These are phyloP conservation scores for Coniochaeta hoffmannii DNA, from an alignment of 2,329 filamentous ascomycete species.

Conservation along the genomic window DNA sequence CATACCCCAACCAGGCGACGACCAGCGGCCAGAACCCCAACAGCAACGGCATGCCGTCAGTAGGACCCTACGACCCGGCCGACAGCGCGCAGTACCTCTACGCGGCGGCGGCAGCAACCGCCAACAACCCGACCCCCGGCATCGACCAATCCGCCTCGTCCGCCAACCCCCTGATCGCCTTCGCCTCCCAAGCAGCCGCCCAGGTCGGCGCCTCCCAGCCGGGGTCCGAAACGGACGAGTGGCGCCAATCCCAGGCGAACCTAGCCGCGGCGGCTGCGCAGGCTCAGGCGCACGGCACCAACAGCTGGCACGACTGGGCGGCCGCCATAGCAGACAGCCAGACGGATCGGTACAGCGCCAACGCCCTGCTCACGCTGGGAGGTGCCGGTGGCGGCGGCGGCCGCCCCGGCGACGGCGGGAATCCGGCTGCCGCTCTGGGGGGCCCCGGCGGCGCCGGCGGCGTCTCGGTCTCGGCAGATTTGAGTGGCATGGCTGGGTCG, in stretches of 20 bases:
- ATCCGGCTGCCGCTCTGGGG: background rate
- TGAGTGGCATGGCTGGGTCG: slow-evolving; percentile 7
- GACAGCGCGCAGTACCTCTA: slow-evolving; percentile 14
- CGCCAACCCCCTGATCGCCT: slow-evolving; percentile 29
- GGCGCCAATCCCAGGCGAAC: slow-evolving; percentile 9
- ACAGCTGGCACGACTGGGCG: slow-evolving; percentile 49
- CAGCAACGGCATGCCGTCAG: slow-evolving; percentile 5
- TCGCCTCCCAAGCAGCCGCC: slow-evolving; percentile 22
- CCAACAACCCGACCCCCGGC: slow-evolving; percentile 8
- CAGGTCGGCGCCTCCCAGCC: slow-evolving; percentile 8
- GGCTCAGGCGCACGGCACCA: slow-evolving; percentile 25
- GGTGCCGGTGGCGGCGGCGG: no score
- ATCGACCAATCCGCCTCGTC: slow-evolving; percentile 7
- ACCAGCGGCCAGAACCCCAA: slow-evolving; percentile 8
- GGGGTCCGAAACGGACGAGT: slow-evolving; percentile 15
- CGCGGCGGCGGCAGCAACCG: slow-evolving; percentile 10
- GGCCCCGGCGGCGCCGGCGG: slow-evolving; percentile 10
- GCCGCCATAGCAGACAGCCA: slow-evolving; percentile 41
- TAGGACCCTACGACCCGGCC: slow-evolving; percentile 7
- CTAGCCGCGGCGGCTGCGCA: slow-evolving; percentile 10
- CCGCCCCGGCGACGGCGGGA: slow-evolving; percentile 11
- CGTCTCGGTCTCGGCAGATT: slow-evolving; percentile 6
- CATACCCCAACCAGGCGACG: slow-evolving; percentile 11
- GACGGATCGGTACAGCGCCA: slow-evolving; percentile 38
- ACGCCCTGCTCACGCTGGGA: slow-evolving; percentile 39